These are phyloP conservation scores for Aschersonia sp. DNA, from an alignment of 2,329 filamentous ascomycete genomes.

Conservation along the genomic window DNA sequence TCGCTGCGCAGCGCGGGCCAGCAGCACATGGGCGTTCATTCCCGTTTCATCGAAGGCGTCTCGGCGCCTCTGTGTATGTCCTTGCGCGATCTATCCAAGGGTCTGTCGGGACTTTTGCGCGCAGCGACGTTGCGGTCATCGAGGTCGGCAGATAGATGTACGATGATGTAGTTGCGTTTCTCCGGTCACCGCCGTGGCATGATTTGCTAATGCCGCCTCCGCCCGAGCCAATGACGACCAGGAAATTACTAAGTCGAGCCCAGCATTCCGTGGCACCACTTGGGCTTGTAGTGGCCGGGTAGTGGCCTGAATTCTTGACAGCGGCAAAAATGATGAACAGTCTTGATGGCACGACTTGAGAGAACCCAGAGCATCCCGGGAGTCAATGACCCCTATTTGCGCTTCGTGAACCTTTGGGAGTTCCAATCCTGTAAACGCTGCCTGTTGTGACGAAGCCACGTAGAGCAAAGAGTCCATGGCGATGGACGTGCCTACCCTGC, in stretches of 20 bases:
- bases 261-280: not conserved
- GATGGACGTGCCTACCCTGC: too few relatives aligned
- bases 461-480: too few relatives aligned
- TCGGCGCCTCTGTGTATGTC: not conserved
- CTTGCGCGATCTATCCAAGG: not conserved
- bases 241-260: constrained; percentile 3
- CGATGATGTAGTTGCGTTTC: not conserved
- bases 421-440: too few relatives aligned
- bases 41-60: constrained; percentile 10
- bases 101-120: not conserved
- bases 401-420: too few relatives aligned
- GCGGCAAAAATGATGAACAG: too few relatives aligned
- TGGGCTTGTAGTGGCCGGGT: too few relatives aligned
- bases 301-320: too few relatives aligned
- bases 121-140: not conserved
- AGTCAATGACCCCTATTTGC: too few relatives aligned
- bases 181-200: constrained; percentile 6
- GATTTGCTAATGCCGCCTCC: constrained; percentile 5
- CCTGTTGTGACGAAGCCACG: too few relatives aligned
- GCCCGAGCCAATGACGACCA: constrained; percentile 9
- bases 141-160: too few relatives aligned
- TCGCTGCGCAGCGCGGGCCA: constrained; percentile 25
- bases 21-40: constrained; percentile 29
- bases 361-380: too few relatives aligned
- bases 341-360: too few relatives aligned